These are phyloP conservation scores for Dryas alaskensis DNA, from an alignment of 306 rosid genomes.

Conservation along the genomic window DNA sequence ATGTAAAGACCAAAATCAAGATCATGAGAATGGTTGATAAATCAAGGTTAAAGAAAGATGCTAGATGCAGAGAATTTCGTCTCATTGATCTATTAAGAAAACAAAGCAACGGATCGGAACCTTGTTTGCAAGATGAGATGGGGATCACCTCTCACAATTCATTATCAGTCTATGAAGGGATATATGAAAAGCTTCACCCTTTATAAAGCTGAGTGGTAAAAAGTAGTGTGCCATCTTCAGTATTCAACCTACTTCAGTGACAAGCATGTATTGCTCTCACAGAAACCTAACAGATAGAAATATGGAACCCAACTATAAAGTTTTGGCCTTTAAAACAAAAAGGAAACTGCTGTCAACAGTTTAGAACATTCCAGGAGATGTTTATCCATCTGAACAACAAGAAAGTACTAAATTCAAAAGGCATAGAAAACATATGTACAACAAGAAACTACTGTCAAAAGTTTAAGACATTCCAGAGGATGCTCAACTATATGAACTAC, in stretches of 20 bases:
- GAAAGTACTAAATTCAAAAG: background rate
- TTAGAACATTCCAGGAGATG: background rate
- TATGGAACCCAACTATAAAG: background rate
- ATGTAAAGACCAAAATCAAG: constrained; percentile 21
- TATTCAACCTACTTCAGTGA: constrained; percentile 10
- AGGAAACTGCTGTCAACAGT: background rate
- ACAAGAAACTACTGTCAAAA: background rate
- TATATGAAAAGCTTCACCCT: background rate
- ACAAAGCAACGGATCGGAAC: background rate
- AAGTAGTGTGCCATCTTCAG: background rate
- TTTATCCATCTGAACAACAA: background rate
- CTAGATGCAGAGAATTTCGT: background rate
- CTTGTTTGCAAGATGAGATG: background rate
- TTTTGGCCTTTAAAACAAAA: constrained; percentile 7
- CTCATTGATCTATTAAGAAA: background rate
- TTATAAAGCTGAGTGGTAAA: background rate
- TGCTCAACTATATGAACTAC: constrained; percentile 3
- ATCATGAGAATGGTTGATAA: background rate
- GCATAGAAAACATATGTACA: background rate
- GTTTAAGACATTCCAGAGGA: background rate
- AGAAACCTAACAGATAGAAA: background rate
- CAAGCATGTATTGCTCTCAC: constrained; percentile 10
- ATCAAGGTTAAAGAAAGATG: background rate
- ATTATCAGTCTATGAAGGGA: background rate
- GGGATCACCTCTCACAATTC: background rate